phyloP scores from a whole-genome alignment of 2,329 filamentous ascomycete species.

The Hypoxylon sp. region DNA sequence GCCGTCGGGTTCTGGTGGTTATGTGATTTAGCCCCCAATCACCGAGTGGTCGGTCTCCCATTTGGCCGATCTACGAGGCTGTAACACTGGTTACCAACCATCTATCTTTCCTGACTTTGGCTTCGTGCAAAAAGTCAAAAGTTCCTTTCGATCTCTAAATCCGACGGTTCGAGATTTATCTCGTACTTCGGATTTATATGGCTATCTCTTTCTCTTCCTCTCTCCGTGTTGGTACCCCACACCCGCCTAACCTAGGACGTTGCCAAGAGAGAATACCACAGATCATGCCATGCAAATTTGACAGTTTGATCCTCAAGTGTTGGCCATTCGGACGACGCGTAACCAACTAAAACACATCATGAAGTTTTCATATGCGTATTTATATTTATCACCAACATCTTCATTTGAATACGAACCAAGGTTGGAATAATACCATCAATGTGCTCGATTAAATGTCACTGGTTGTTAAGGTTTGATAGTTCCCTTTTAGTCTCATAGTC shows the following conservation, averaged over 20 bases:
- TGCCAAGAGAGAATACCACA: slow-evolving; percentile 18
- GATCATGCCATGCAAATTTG: slow-evolving; percentile 17
- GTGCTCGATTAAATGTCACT: background rate
- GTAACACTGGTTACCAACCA: slow-evolving; percentile 14
- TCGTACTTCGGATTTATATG: slow-evolving; percentile 7
- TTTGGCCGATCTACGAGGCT: slow-evolving; percentile 22
- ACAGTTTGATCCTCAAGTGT: slow-evolving; percentile 7
- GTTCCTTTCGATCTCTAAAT: slow-evolving; percentile 15
- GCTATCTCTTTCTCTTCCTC: too few species aligned
- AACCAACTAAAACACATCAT: slow-evolving; percentile 9
- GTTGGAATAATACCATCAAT: background rate
- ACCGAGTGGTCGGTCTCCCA: slow-evolving; percentile 1
- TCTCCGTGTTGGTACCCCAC: slow-evolving; percentile 14
- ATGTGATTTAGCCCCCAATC: slow-evolving; percentile 31
- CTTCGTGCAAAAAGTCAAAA: slow-evolving; percentile 7
- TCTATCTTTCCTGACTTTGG: background rate
- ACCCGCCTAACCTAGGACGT: slow-evolving; percentile 7
- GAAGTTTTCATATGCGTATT: background rate
- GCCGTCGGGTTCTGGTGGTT: slow-evolving; percentile 13
- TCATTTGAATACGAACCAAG: background rate
- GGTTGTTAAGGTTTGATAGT: background rate
- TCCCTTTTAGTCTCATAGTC: slow-evolving; percentile 9
- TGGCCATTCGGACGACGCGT: slow-evolving; percentile 5
- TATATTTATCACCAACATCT: slow-evolving; percentile 2
- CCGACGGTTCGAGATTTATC: slow-evolving; percentile 16